Evolutionary conservation across 1,284 basidiomycete genomes (phyloP), one percentile per base, ranked within the genome.

Genomic region (Puccinia coronata): DNA sequence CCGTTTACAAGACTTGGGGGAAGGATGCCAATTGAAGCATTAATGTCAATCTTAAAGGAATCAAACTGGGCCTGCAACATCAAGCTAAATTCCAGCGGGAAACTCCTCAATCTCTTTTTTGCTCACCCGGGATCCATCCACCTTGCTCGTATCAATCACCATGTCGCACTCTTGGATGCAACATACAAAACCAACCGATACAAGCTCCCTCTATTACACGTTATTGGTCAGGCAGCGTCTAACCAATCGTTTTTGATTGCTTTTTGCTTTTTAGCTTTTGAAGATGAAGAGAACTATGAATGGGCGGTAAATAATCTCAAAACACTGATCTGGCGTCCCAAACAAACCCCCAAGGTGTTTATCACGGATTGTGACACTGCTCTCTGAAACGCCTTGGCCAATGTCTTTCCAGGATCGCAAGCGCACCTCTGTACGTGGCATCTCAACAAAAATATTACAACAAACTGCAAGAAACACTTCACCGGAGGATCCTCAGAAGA

Each of bases 51-150:
- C 31, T 39, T 69, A 4, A 69, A 69, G 34, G 63, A 67, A 41
- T 34, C 31, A 5, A 67, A 67, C 36, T 67, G 63, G 63, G 8
- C 34, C 63, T 12, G 23, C 20, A 36, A 67, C 36, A 36, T 34
- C 9, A 31, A 67, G 36, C 11, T 67, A 23, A 34, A 57, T 36
- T 28, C 23, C 16, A 67, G 36, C 34, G 63, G 31, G 4, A 3
- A 11, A 28, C 8, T 71, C 43, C 43, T 47, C 43, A 47, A 47
- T 47, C 43, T 47, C 43, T 47, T 47, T 16, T 71, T 71, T 49
- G 69, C 69, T 49, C 69, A 71, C 16, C 63, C 63, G 3, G 63
- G 63, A 5, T 65, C 63, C 16, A 65, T 65, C 23, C 63, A 65
- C 63, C 49, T 71, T 4, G 41, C 43, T 47, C 9, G 49, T 4